Evolutionary conservation across 2,329 filamentous ascomycete species (phyloP), one percentile per base, ranked within the genome.

Genomic region (Arthrobotrys sinensis): DNA sequence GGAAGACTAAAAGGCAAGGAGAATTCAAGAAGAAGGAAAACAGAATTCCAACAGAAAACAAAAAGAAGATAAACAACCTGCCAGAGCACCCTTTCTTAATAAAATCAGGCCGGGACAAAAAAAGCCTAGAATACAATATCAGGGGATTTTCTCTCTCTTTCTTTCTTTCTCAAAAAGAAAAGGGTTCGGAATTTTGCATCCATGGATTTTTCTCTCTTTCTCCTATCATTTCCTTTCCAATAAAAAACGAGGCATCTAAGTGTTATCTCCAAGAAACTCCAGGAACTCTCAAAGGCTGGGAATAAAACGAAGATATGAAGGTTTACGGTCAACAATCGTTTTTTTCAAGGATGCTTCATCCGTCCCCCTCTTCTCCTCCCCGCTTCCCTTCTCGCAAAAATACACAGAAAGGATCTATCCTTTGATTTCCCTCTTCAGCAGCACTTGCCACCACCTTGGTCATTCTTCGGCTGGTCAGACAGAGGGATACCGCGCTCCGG

Each of bases 401-500:
- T 60, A 60, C 55, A 60, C 28, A 60, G 55, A 60, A 60, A 43
- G 36, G 55, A 7, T 34, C 36, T 43, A n/a, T 60, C n/a, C 28
- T 57, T 60, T 19, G 16, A 10, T 43, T 60, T 60, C 36, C 36
- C 28, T 43, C 36, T 84, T 87, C 89, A 95, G 86, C 93, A 96
- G 87, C 93, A 96, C 85, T 92, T 92, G 84, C 91, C 91, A 81
- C 90, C 88, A 88, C 96, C 95, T 38, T 83, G 89, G 88, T 82
- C 92, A 89, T 83, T 93, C 89, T 82, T 96, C 93, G 81, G 92
- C 90, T 64, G 93, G 90, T 86, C 95, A 93, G 90, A 95, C 83
- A 97, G 91, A 81, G 93, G 91, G 83, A 98, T 92, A 85, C 92
- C 93, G 82, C 90, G 91, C 83, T 93, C 92, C 81, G 92, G 90